Base-by-base conservation (phyloP, 2,329 filamentous ascomycete genomes). In the Paraphaeosphaeria sporulosa region DNA sequence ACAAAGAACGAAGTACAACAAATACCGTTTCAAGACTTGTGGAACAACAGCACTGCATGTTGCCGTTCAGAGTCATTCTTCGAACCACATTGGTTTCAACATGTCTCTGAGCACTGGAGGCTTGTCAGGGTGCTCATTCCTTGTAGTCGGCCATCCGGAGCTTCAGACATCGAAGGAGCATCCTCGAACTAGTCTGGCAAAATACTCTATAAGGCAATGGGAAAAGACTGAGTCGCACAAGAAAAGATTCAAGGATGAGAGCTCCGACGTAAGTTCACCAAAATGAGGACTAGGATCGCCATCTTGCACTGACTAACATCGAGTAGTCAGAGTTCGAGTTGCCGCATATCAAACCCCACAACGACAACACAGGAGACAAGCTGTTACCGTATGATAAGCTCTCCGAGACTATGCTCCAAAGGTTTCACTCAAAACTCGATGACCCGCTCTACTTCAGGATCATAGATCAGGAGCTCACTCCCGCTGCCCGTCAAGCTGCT, bases 11-110 rank as follows among this genome's bases (percentile, higher is more conserved):
- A 47, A 30, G 30, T 40, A 13, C n/a, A 47, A 47, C 53, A 55
- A 55, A n/a, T 47, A 55, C 13, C 23, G 42, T 4, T 8, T 55
- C 12, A 25, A 46, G 19, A 47, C 10, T 4, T 46, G 53, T 6
- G 42, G 53, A 48, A 40, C 23, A 12, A 55, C 53, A 25, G 34
- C 53, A 2, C 53, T 55, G 15, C 53, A 55, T 48, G 15, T 47
- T 23, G 53, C 42, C 13, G 42, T 47, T 3, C 17, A 13, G 23
- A 17, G 8, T 27, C 10, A 38, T 27, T 21, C 27, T 10, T 40
- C 17, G 19, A 10, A 40, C 17, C 21, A 32, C 12, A 19, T 7
- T 36, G 13, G 10, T 13, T 38, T n/a, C 10, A 19, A 17, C n/a
- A 44, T 54, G 19, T 10, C 27, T n/a, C 42, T 56, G 7, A 42